Conservation (phyloP, 2,329 filamentous ascomycete genomes). For the Ophiostoma quercus region DNA sequence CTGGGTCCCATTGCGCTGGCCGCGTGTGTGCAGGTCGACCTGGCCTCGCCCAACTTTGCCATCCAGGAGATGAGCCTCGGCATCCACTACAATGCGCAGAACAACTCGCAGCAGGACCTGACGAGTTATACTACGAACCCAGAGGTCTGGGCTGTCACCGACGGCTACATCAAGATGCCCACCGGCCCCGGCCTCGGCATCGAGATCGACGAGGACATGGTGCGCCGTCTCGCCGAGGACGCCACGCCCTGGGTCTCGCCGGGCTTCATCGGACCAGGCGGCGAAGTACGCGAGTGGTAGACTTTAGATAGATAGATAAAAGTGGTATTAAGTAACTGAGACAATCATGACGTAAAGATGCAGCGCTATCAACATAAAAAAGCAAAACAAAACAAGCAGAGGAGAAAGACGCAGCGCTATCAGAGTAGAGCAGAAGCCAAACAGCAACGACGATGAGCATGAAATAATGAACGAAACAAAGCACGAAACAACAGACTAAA, state of each 20-base stretch:
- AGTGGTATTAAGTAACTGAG: not conserved
- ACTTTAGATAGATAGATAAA: slow-evolving; percentile 22
- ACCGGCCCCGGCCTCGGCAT: slow-evolving; percentile 55
- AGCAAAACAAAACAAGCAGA: not conserved
- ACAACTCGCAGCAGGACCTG: slow-evolving; percentile 47
- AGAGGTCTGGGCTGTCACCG: slow-evolving; percentile 47
- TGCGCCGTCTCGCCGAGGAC: slow-evolving; percentile 48
- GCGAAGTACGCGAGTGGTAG: slow-evolving; percentile 56
- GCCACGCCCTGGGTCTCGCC: slow-evolving; percentile 51
- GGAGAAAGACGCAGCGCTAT: not conserved
- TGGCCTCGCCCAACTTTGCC: slow-evolving; percentile 52
- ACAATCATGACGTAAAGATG: not conserved
- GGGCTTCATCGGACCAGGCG: slow-evolving; percentile 55
- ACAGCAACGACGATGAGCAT: too few relatives aligned
- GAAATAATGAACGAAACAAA: not conserved
- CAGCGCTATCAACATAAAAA: not conserved
- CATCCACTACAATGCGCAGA: slow-evolving; percentile 61
- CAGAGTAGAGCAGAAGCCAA: not conserved
- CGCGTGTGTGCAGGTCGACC: slow-evolving; percentile 57
- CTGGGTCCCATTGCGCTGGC: slow-evolving; percentile 63
- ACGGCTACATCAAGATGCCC: slow-evolving; percentile 52
- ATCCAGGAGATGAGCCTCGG: slow-evolving; percentile 67
- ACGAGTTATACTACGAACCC: slow-evolving; percentile 56
- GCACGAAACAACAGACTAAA: not conserved
- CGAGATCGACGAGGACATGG: slow-evolving; percentile 58